Evolutionary conservation across 2,329 filamentous ascomycete species (phyloP), one percentile per base, ranked within the genome.

Genomic region (Mariannaea elegans): DNA sequence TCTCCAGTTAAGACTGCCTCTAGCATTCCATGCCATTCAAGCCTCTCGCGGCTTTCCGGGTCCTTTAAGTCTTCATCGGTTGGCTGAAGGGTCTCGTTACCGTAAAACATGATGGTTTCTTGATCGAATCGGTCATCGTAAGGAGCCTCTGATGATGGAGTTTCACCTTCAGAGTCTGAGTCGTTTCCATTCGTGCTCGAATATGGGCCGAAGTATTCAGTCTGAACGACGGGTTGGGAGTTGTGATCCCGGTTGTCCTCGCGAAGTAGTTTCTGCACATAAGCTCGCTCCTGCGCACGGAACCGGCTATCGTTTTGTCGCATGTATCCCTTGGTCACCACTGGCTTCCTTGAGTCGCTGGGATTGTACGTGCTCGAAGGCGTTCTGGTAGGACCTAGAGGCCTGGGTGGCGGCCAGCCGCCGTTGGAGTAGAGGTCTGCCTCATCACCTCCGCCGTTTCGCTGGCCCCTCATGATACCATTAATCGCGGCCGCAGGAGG

Each of bases 1-100:
- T 99, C 95, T 65, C 95, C 95, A 1, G 94, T 97, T 66, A 99
- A 80, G 4, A 99, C 95, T 13, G 94, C 96, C 60, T 94, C 92
- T 56, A 99, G 80, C 95, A 99, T 99, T 3, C 93, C 93, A 77
- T 99, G 94, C 95, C 95, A 99, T 77, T 99, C 95, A 21, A 99
- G 82, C 42, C 94, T 85, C 76, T 98, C 95, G 62, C 94, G 86
- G 72, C 94, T 97, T 64, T 89, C 88, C 1, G 93, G 91, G 69
- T 97, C 91, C 75, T 91, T 90, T 51, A 98, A 78, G 75, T 99
- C 95, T 71, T 98, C 95, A 21, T 92, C 84, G 3, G 92, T 95
- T 1, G 94, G 94, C 70, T 95, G 91, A 65, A 93, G 86, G 66
- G 95, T 90, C 70, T 97, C 93, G 71, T 94, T 93, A 58, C 92